Percentiles rank a stretch among this genome's conserved stretches.
These are phyloP conservation scores for Pezicula carpinea DNA, from an alignment of 2,329 filamentous ascomycete species.

Conservation along the genomic window DNA sequence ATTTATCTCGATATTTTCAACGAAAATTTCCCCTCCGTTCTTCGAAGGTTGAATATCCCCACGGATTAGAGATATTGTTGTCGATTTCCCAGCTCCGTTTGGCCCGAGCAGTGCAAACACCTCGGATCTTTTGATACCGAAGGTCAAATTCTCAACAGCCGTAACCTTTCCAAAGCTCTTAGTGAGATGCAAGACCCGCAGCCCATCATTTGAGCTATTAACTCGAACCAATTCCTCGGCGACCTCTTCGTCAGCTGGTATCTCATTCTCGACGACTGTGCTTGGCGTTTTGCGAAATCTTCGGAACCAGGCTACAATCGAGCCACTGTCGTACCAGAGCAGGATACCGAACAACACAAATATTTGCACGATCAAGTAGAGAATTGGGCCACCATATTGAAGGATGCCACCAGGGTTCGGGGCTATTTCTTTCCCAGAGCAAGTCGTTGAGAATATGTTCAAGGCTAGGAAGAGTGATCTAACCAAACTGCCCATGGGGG, in stretches of 20 bases:
- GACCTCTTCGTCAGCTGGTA: conserved; percentile 44
- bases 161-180: conserved; percentile 73
- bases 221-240: conserved; percentile 60
- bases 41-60: conserved; percentile 73
- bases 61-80: conserved; percentile 81
- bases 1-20: conserved; percentile 74
- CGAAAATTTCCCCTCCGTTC: conserved; percentile 72
- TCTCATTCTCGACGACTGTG: conserved; percentile 3
- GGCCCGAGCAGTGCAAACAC: conserved; percentile 87
- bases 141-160: conserved; percentile 85
- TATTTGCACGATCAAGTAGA: conserved; percentile 75
- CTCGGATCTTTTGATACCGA: conserved; percentile 73
- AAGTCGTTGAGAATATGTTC: conserved; percentile 80
- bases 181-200: conserved; percentile 74
- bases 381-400: conserved; percentile 77
- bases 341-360: conserved; percentile 67
- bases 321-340: conserved; percentile 77
- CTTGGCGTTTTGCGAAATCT: conserved; percentile 22
- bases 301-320: conserved; percentile 50
- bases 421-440: conserved; percentile 58
- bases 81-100: conserved; percentile 88
- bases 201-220: conserved; percentile 42
- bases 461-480: conserved; percentile 71
- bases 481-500: conserved; percentile 72
- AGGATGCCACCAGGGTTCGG: conserved; percentile 65